Evolutionary conservation across 352 stramenopile species (phyloP).

Genomic region (Globisporangium uncinulatum): DNA sequence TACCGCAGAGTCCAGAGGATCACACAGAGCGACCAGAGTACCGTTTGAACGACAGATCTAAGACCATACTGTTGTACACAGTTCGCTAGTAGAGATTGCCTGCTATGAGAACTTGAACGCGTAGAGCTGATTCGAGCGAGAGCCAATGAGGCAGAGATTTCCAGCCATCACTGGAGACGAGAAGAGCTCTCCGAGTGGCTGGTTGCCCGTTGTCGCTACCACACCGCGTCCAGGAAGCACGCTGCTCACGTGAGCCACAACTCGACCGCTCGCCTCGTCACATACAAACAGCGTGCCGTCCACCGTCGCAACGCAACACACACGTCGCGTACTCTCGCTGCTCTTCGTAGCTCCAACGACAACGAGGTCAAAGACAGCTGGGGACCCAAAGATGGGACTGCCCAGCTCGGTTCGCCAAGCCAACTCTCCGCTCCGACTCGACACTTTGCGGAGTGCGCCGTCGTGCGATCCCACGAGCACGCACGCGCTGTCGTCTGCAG

Average conservation of each 20-base stretch:
- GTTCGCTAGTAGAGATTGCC: no score
- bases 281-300: slow-evolving; percentile 31
- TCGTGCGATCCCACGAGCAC: slow-evolving; percentile 53
- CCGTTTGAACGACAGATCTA: no score
- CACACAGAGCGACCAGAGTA: no score
- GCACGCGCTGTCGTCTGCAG: no score
- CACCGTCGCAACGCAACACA: slow-evolving; percentile 42
- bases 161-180: slow-evolving; percentile 46
- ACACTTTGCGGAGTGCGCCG: slow-evolving; percentile 34
- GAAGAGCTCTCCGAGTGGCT: slow-evolving; percentile 36
- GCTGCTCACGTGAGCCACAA: slow-evolving; percentile 13
- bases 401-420: slow-evolving; percentile 25
- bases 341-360: neutral
- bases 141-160: slow-evolving; percentile 40
- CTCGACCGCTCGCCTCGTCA: slow-evolving; percentile 29
- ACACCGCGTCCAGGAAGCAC: neutral
- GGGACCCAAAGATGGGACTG: slow-evolving; percentile 43
- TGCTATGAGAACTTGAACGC: slow-evolving; percentile 12
- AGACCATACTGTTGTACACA: no score
- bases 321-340: slow-evolving; percentile 10
- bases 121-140: slow-evolving; percentile 39
- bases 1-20: no score
- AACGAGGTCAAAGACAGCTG: slow-evolving; percentile 22
- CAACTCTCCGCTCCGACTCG: slow-evolving; percentile 20
- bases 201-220: neutral